Percentiles rank a stretch among this genome's conserved stretches.
These are phyloP conservation scores for Polytrichum commune DNA, from an alignment of 225 moss, liverwort and hornwort species.

Conservation along the genomic window DNA sequence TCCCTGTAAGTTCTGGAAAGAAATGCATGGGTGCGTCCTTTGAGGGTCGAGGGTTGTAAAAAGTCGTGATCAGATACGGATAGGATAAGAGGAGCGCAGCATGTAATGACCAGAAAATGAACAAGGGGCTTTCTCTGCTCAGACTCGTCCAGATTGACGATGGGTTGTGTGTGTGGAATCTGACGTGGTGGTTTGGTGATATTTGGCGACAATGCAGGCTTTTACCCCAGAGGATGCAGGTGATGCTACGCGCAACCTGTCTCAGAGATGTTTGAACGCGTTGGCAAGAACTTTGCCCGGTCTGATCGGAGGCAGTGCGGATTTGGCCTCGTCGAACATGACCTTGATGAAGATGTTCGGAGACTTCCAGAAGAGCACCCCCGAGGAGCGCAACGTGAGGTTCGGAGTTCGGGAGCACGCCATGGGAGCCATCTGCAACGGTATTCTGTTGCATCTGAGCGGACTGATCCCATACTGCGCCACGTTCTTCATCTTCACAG, in stretches of 20 bases:
- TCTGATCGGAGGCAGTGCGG: constrained; percentile 84
- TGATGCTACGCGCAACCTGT: constrained; percentile 85
- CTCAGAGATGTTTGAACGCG: constrained; percentile 77
- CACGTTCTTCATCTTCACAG: constrained; percentile 96
- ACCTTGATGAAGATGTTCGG: constrained; percentile 99
- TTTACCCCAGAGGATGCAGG: constrained; percentile 67
- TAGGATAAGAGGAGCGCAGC: too few relatives aligned
- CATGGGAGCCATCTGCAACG: constrained; percentile 89
- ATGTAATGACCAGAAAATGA: too few relatives aligned
- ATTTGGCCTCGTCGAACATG: constrained; percentile 91
- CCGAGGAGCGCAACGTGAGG: constrained; percentile 81
- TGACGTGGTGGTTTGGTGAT: neutral
- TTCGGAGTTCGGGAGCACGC: constrained; percentile 96
- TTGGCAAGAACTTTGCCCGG: constrained; percentile 71
- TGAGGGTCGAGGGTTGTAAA: too few relatives aligned
- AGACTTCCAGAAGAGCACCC: constrained; percentile 79
- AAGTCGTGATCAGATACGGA: too few relatives aligned
- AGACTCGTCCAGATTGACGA: too few relatives aligned
- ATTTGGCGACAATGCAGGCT: constrained; percentile 31
- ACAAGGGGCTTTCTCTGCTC: too few relatives aligned
- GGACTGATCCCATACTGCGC: constrained; percentile 91
- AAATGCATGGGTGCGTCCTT: too few relatives aligned
- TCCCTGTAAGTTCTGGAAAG: constrained; percentile 54
- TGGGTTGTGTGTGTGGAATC: neutral
- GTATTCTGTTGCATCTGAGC: constrained; percentile 57